Base-by-base conservation (phyloP, 1,284 basidiomycete genomes). In the Ceratobasidium sp. region DNA sequence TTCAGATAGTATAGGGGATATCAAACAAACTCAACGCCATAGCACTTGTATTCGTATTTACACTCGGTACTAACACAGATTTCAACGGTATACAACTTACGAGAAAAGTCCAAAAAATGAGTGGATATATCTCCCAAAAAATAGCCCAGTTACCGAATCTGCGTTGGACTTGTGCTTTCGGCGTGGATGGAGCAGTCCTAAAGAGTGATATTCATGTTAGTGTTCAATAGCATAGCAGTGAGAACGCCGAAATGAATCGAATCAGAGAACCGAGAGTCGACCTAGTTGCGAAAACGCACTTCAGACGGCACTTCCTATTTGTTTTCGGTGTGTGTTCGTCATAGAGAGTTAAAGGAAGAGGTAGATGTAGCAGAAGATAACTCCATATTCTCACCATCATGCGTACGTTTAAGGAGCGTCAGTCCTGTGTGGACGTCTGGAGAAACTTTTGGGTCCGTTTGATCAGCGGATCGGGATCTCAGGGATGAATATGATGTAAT, bases 261-360 rank as follows among this genome's bases (percentile, higher is more conserved):
- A 75, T 75, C 73, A 75, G 73, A 75, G 73, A 75, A 75, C 73
- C 73, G 59, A 56, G 73, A 52, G 61, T 75, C 79, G 64, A 69
- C 77, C 64, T 57, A 64, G 71, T 70, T 73, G 77, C 71, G 68
- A 62, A 52, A 77, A n/a, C 61, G 71, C 69, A 77, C 77, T 70
- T 79, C 79, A 79, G 68, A 78, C 77, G 79, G 79, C 79, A 78
- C 79, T 79, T 79, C 79, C 79, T 79, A 78, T 75, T 71, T 78
- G 40, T 33, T 23, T 74, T 54, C 62, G 77, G 70, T 78, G 52
- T 64, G 77, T 64, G 46, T 67, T 61, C 68, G 77, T 73, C 59
- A 73, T 65, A 52, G 42, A 56, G 56, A 40, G n/a, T n/a, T n/a
- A 44, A 57, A 5, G 61, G 52, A 56, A 44, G 46, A 33, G 44